These are phyloP conservation scores for Tolypocladium ophioglossoides DNA, from an alignment of 2,329 filamentous ascomycete species.

Conservation along the genomic window DNA sequence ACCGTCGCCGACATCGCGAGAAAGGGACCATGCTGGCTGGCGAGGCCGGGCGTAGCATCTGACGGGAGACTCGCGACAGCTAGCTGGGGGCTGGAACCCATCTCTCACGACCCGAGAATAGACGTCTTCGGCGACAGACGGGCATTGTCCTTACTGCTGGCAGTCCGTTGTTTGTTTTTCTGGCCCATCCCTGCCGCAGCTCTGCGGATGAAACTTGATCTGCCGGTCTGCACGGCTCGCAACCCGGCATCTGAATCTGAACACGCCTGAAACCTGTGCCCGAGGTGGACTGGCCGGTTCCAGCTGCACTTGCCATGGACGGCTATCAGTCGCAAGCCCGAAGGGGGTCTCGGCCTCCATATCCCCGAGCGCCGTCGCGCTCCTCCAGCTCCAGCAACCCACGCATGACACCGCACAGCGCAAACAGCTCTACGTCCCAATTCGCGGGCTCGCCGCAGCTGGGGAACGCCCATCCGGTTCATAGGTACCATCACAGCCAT, in stretches of 20 bases:
- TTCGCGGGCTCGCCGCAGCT: slow-evolving; percentile 24
- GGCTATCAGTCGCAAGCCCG: slow-evolving; percentile 10
- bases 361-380: slow-evolving; percentile 33
- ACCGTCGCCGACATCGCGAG: neutral
- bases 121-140: neutral
- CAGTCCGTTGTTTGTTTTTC: neutral
- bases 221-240: neutral
- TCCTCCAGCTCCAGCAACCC: slow-evolving; percentile 34
- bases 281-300: neutral
- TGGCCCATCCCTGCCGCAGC: neutral
- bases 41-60: neutral
- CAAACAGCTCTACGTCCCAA: slow-evolving; percentile 31
- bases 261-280: neutral
- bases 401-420: slow-evolving; percentile 28
- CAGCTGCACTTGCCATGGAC: slow-evolving; percentile 17
- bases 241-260: neutral
- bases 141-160: neutral
- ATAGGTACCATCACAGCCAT: slow-evolving; percentile 29
- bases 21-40: neutral
- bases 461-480: slow-evolving; percentile 22
- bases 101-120: neutral
- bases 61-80: neutral
- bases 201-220: neutral
- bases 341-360: slow-evolving; percentile 17
- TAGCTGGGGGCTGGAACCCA: neutral